Conservation (phyloP, 768 basidiomycete species). For the Fomitopsis serialis region DNA sequence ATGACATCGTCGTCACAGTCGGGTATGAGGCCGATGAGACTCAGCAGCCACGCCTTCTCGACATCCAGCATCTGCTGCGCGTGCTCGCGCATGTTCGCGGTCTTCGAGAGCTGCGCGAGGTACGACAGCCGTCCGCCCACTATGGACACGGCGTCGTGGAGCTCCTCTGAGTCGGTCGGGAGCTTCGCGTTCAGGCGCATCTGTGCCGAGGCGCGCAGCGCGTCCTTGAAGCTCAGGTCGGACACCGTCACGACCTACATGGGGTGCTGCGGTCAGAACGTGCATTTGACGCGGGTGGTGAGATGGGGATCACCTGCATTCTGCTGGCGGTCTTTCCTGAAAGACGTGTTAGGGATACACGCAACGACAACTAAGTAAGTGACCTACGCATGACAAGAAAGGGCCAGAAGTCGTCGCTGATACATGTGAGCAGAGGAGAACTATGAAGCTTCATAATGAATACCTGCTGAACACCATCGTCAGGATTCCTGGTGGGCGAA, state of each 20-base stretch:
- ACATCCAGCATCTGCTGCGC: constrained; percentile 61
- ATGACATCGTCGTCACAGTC: constrained; percentile 84
- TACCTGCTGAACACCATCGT: constrained; percentile 78
- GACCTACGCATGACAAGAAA: constrained; percentile 55
- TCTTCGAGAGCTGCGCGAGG: constrained; percentile 59
- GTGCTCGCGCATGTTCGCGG: constrained; percentile 54
- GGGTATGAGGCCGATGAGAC: constrained; percentile 74
- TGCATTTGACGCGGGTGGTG: not conserved
- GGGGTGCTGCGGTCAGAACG: not conserved
- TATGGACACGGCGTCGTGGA: constrained; percentile 46
- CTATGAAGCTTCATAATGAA: constrained; percentile 19
- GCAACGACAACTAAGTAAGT: not conserved
- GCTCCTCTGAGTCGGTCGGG: constrained; percentile 29
- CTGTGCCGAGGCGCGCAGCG: constrained; percentile 48
- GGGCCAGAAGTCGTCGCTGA: constrained; percentile 83
- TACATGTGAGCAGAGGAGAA: constrained; percentile 7
- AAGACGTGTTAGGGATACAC: constrained; percentile 8
- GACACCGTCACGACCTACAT: constrained; percentile 61
- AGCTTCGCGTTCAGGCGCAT: constrained; percentile 43
- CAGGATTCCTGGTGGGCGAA: constrained; percentile 47
- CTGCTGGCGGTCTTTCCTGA: constrained; percentile 65
- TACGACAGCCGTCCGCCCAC: constrained; percentile 81
- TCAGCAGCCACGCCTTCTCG: constrained; percentile 77
- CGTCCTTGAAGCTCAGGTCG: constrained; percentile 59
- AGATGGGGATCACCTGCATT: constrained; percentile 52